Percentiles rank a stretch among this genome's conserved stretches.
These are phyloP conservation scores for Aspergillus arachidicola DNA, from an alignment of 2,329 filamentous ascomycete species.

Conservation along the genomic window DNA sequence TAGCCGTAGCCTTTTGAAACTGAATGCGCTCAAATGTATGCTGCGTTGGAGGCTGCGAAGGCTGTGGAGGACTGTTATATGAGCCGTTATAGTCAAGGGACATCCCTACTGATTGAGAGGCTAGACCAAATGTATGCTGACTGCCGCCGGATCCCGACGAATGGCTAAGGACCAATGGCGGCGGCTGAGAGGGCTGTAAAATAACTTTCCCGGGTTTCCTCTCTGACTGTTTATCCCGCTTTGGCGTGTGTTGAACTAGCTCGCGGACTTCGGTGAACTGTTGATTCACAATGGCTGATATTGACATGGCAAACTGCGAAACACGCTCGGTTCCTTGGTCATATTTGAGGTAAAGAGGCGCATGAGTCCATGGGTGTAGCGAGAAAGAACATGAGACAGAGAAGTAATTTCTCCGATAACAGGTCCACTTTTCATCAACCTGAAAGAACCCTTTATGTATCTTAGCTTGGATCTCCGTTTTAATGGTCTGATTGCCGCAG, in stretches of 20 bases:
- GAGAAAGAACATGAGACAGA: constrained; percentile 79
- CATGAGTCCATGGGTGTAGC: constrained; percentile 63
- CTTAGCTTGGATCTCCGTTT: constrained; percentile 73
- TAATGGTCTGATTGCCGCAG: constrained; percentile 53
- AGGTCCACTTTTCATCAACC: constrained; percentile 82
- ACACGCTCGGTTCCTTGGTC: constrained; percentile 59
- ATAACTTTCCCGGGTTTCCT: constrained; percentile 71
- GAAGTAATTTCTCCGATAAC: constrained; percentile 90
- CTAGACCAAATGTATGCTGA: constrained; percentile 29
- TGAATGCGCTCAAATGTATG: constrained; percentile 85
- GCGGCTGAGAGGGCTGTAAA: constrained; percentile 67
- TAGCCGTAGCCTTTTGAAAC: constrained; percentile 91
- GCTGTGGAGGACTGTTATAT: constrained; percentile 32
- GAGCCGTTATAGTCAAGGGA: constrained; percentile 38
- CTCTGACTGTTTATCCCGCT: constrained; percentile 84
- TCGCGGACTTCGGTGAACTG: constrained; percentile 76
- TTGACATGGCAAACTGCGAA: constrained; percentile 76
- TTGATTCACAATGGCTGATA: constrained; percentile 80
- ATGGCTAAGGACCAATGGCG: constrained; percentile 41
- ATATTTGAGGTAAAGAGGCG: constrained; percentile 61
- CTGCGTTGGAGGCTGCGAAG: constrained; percentile 45
- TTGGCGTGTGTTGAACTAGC: constrained; percentile 87
- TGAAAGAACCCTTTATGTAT: constrained; percentile 91
- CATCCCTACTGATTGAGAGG: constrained; percentile 29
- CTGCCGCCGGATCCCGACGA: constrained; percentile 23